phyloP scores from a whole-genome alignment of 306 rosid genomes.

The Chamaecrista fasciculata region DNA sequence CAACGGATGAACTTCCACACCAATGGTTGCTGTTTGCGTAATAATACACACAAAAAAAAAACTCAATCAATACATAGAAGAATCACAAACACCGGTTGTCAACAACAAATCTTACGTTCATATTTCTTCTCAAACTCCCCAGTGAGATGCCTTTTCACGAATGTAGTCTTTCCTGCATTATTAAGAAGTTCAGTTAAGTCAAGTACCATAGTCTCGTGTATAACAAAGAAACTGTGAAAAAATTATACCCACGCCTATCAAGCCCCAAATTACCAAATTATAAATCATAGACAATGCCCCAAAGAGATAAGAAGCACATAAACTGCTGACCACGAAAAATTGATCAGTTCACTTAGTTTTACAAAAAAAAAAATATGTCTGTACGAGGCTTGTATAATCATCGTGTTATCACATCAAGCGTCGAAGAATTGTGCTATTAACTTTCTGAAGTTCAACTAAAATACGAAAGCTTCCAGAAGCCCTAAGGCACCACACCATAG shows the following conservation, averaged over 20 bases:
- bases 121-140: constrained; percentile 81
- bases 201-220: background rate
- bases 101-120: constrained; percentile 64
- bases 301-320: background rate
- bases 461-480: background rate
- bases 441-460: background rate
- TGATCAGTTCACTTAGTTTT: background rate
- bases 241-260: background rate
- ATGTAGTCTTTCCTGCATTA: constrained; percentile 70
- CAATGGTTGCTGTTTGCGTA: constrained; percentile 57
- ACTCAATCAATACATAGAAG: background rate
- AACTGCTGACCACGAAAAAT: background rate
- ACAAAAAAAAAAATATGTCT: background rate
- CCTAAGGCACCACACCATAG: background rate
- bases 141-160: constrained; percentile 76
- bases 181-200: background rate
- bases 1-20: constrained; percentile 79
- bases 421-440: background rate
- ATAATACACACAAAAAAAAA: background rate
- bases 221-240: background rate
- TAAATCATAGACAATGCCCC: background rate
- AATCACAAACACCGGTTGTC: background rate
- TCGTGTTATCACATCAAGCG: background rate
- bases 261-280: background rate
- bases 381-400: background rate